These are phyloP conservation scores for Tanacetum coccineum DNA, from an alignment of 129 eudicot genomes.

Conservation along the genomic window DNA sequence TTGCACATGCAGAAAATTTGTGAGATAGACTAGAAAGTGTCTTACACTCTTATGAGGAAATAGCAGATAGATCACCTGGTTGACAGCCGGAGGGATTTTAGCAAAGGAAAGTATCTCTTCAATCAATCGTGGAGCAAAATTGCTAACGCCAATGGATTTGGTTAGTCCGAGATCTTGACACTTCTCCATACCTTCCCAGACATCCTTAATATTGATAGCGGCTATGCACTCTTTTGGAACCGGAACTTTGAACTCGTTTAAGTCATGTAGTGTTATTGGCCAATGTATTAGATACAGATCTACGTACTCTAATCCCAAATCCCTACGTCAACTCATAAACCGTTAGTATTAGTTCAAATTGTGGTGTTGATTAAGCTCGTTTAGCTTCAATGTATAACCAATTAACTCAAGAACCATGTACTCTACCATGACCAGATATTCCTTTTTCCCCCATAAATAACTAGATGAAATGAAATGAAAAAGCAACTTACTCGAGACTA, in stretches of 20 bases:
- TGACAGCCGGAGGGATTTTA: conserved; percentile 51
- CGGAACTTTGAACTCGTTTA: conserved; percentile 26
- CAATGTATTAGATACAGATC: conserved; percentile 50
- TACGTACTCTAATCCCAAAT: conserved; percentile 42
- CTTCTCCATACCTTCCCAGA: conserved; percentile 61
- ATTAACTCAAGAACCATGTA: too few relatives aligned
- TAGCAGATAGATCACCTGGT: conserved; percentile 36
- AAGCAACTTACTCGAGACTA: conserved; percentile 41
- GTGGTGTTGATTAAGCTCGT: neutral
- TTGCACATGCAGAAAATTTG: neutral
- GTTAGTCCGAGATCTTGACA: conserved; percentile 46
- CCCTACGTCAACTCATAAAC: neutral
- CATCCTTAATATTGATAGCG: conserved; percentile 42
- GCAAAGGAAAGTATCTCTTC: conserved; percentile 44
- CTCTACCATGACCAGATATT: neutral
- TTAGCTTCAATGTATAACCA: neutral
- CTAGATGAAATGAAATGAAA: neutral
- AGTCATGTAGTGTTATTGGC: conserved; percentile 37
- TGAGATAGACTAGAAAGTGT: neutral
- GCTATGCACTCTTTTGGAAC: conserved; percentile 30
- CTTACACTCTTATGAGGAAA: neutral
- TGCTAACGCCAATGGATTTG: conserved; percentile 53
- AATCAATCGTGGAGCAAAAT: conserved; percentile 40
- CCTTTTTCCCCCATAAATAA: too few relatives aligned
- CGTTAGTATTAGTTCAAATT: neutral